Base-by-base conservation (phyloP, 768 basidiomycete species). In the Leucogyrophana mollusca region DNA sequence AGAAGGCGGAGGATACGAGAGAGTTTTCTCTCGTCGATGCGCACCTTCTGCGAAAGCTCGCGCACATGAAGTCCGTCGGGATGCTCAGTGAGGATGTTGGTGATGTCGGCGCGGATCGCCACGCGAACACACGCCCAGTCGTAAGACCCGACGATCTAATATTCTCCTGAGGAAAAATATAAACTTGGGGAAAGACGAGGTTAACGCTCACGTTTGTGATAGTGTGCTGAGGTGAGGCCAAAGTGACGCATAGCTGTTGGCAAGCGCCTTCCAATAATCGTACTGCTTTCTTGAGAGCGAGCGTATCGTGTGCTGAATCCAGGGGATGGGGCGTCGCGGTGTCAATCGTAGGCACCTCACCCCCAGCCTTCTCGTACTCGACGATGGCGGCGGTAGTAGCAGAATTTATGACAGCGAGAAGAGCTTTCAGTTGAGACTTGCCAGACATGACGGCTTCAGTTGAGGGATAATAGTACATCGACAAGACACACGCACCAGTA, bases 1-100 rank as follows among this genome's bases (percentile, higher is more conserved):
- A 77, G 62, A 4, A 66, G 49, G 2, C 73, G 66, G 38, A 77
- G 45, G 25, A 74, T 61, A 2, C 72, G 62, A 1, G 60, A 61
- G 2, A 76, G 57, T 45, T 74, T 77, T 23, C 48, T 57, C 6
- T 51, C 47, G 16, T 73, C 61, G 7, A 73, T 47, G 3, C 67
- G 61, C 2, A 69, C 51, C 37, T 56, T 55, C 17, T 50, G 25
- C 11, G 57, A 56, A 2, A 76, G 47, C 4, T 70, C 70, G 4
- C 52, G 34, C 7, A 71, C 60, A 38, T 65, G 65, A 46, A 71
- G 47, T 1, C 74, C 74, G 2, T 64, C 55, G 1, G 70, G 66
- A n/a, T 59, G 53, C n/a, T 64, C 59, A 6, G 57, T 46, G n/a
- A 77, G 64, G 20, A 63, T 55, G 46, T 76, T 73, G 0, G 75